Percentiles rank a stretch among this genome's conserved stretches.
Conservation (phyloP, 495 filamentous ascomycete species). For the Neurospora sp. region DNA sequence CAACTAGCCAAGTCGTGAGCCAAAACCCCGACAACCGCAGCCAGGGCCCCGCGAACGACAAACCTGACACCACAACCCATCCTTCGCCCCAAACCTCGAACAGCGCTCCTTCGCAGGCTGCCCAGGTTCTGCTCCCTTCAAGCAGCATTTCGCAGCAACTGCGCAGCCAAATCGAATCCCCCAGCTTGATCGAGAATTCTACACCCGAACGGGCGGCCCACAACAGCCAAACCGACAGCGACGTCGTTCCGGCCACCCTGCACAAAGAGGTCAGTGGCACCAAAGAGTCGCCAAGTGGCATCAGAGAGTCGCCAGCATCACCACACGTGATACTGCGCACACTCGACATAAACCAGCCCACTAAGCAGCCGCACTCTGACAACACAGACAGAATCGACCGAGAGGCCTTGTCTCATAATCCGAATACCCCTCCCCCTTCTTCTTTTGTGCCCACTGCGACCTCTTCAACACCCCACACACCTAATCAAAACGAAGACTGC, state of each 20-base stretch:
- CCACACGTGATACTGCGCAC: background rate
- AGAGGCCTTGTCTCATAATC: background rate
- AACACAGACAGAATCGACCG: background rate
- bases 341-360: background rate
- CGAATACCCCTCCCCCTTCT: background rate
- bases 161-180: constrained; percentile 10
- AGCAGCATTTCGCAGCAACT: constrained; percentile 11
- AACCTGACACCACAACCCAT: background rate
- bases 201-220: background rate
- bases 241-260: constrained; percentile 12
- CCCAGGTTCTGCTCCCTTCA: constrained; percentile 18
- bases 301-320: background rate
- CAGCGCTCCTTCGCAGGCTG: constrained; percentile 12
- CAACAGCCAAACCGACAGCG: constrained; percentile 3
- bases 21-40: background rate
- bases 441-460: background rate
- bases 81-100: background rate
- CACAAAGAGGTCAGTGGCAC: background rate
- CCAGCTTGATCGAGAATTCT: background rate
- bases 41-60: background rate
- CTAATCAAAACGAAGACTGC: background rate
- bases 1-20: background rate
- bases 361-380: background rate
- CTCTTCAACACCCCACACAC: background rate
- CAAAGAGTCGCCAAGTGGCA: background rate